Evolutionary conservation across 805 yeast genomes (phyloP), one percentile per base, ranked within the genome.

Genomic region (Wickerhamiella slavikovae): DNA sequence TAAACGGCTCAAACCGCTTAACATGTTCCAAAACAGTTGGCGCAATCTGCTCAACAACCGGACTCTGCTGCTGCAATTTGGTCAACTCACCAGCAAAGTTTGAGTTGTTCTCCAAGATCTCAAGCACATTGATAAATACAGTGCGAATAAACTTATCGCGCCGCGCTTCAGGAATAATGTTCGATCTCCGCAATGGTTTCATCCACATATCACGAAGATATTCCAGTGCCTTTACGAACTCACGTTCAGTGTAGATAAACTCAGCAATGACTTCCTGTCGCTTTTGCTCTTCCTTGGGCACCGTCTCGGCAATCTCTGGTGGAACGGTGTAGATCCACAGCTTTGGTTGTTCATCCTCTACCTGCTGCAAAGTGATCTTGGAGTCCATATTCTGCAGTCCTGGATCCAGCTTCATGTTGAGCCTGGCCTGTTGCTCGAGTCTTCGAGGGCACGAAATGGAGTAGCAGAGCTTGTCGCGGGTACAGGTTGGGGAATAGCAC

Each of bases 401-500:
- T 25, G 92, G 89, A 43, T 76, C 75, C 2, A 89, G 79, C 48
- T 78, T 78, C 68, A 79, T 63, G 42, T 83, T 82, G 29, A 79
- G 62, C 35, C 96, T 62, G 3, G 93, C 93, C 47, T 85, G 96
- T 51, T 89, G 96, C 52, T 85, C 96, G 29, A 89, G 58, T 37
- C 96, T 65, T 40, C 94, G 66, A 11, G 98, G 98, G 54, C 98
- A 89, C 9, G 94, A 91, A 41, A 89, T 83, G 25, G 93, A 77
- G 52, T 89, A 89, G 53, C 98, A 89, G 23, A 85, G 57, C 20
- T 68, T 60, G 43, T 79, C 91, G 29, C 91, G 60, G 4, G 93
- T 72, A 54, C 98, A 89, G 0, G 98, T 89, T 20, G 98, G 93
- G 0, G 95, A 82, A 46, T 89, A 89, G 54, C 98, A 89, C 45